Evolutionary conservation across 1,284 basidiomycete genomes (phyloP).

Genomic region (Anthracocystis setariae): DNA sequence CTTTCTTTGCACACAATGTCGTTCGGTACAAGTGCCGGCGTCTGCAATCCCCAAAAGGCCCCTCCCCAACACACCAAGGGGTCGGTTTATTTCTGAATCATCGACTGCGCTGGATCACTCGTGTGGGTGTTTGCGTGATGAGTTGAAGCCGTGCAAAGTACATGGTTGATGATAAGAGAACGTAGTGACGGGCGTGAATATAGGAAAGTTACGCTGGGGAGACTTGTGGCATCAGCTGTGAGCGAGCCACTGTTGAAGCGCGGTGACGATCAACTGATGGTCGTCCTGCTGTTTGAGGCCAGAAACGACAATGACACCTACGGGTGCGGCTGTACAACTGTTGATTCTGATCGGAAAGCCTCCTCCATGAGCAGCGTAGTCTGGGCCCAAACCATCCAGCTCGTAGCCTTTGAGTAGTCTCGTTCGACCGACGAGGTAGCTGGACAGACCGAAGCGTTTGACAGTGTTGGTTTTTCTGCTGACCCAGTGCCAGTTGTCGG

Average conservation of each 20-base stretch:
- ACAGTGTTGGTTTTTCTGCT: constrained; percentile 49
- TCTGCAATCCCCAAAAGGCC: constrained; percentile 41
- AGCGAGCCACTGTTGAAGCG: constrained; percentile 12
- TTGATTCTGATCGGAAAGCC: constrained; percentile 42
- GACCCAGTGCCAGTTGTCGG: constrained; percentile 56
- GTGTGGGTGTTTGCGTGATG: not conserved
- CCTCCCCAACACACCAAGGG: constrained; percentile 8
- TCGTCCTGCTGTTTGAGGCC: constrained; percentile 51
- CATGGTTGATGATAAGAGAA: no score
- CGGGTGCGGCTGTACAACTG: constrained; percentile 15
- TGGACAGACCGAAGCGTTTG: constrained; percentile 27
- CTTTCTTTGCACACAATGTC: constrained; percentile 3
- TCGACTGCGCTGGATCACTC: not conserved
- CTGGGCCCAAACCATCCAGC: constrained; percentile 43
- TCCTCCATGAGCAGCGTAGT: constrained; percentile 55
- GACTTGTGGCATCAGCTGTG: not conserved
- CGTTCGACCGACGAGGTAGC: constrained; percentile 44
- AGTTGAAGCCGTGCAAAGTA: no score
- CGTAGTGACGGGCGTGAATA: no score
- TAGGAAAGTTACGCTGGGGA: not conserved
- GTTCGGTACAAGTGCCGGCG: constrained; percentile 2
- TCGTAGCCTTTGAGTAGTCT: constrained; percentile 34
- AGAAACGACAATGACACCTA: constrained; percentile 45
- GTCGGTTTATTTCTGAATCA: constrained; percentile 29
- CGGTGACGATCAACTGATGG: constrained; percentile 38